Percentiles rank a stretch among this genome's conserved stretches.
Conservation (phyloP, 2,329 filamentous ascomycete genomes). For the Aspergillus neotritici region DNA sequence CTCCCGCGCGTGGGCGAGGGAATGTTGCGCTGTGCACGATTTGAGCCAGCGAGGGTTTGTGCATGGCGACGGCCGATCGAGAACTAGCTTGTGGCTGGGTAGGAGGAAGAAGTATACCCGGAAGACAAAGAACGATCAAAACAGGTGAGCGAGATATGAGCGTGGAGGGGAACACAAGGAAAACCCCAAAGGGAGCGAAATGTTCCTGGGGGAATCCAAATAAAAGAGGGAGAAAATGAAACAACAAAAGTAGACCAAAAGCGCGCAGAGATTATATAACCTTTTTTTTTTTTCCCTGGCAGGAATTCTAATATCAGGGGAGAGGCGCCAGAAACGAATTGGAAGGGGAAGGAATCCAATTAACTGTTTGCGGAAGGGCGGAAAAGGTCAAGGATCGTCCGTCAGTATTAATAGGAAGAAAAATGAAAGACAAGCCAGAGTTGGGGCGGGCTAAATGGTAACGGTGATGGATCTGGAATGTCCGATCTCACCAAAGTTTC, state of each 20-base stretch:
- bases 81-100: background rate
- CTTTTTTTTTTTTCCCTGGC: background rate
- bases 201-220: too few relatives aligned
- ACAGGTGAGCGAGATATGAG: slow-evolving; percentile 1
- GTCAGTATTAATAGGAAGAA: slow-evolving; percentile 13
- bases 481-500: slow-evolving; percentile 10
- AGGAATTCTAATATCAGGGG: slow-evolving; percentile 12
- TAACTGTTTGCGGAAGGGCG: slow-evolving; percentile 11
- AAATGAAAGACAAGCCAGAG: background rate
- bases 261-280: slow-evolving; percentile 10
- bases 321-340: slow-evolving; percentile 2
- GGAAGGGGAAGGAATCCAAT: slow-evolving; percentile 4
- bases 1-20: slow-evolving; percentile 51
- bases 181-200: slow-evolving; percentile 2
- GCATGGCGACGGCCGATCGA: slow-evolving; percentile 43
- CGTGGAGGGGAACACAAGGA: background rate
- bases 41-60: slow-evolving; percentile 54
- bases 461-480: slow-evolving; percentile 1
- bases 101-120: slow-evolving; percentile 2
- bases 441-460: slow-evolving; percentile 1
- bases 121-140: slow-evolving; percentile 2
- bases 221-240: slow-evolving; percentile 1
- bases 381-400: slow-evolving; percentile 8
- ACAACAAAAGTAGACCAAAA: slow-evolving; percentile 7
- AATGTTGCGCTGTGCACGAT: slow-evolving; percentile 56